Evolutionary conservation across 129 eudicot species (phyloP), one percentile per base, ranked within the genome.

Genomic region (Heracleum sosnowskyi): DNA sequence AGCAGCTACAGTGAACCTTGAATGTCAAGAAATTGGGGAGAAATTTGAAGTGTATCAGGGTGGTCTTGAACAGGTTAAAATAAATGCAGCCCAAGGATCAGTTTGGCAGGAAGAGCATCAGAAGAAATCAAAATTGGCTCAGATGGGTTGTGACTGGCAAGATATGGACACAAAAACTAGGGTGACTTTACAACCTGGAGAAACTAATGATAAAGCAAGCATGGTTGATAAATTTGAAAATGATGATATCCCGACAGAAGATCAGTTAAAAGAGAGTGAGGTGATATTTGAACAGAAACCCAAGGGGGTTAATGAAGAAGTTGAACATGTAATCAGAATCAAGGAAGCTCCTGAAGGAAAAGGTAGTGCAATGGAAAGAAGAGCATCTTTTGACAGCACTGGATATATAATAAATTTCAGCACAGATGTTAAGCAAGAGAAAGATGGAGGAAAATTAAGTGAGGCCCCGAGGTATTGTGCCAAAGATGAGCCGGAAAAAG

Each of bases 251-350:
- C 78, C 75, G 72, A 79, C 69, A 57, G 85, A 85, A 82, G 87
- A 78, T 47, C 79, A 79, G 80, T 83, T 82, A 75, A 80, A 84
- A 79, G 84, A 79, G 79, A 80, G 74, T 74, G 90, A 87, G 70
- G 79, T 83, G 79, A 79, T 81, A 37, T 75, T 71, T 62, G 73
- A 69, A 35, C 66, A 22, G 45, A 77, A 86, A 34, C 24, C 13
- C 18, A 76, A 76, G 45, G 86, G 53, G 49, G 57, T 60, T 76
- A 47, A 34, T 69, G 77, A 76, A 72, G 42, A 45, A 79, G 73
- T 46, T 62, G 84, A 77, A 63, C 60, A 31, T 44, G 90, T 82
- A 73, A 78, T 75, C 41, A 42, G 47, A 80, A 37, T 77, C 62
- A 78, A 74, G 69, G 79, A 81, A 84, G 80, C 82, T 82, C 79